Conservation (phyloP, 2,329 filamentous ascomycete species). For the Aspergillus quadricinctus region DNA sequence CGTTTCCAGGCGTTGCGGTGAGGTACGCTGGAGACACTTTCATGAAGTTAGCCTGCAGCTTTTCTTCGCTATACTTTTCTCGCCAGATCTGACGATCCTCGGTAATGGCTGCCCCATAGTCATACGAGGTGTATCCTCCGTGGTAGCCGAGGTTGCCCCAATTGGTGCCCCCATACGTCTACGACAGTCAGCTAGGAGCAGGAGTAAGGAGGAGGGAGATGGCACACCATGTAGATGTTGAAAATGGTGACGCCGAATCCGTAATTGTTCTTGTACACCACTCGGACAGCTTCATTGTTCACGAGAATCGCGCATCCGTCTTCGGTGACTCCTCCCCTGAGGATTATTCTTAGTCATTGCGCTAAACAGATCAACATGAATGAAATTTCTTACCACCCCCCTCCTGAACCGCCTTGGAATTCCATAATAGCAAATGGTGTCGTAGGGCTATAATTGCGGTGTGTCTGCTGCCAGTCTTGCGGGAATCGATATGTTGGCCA, state of each 20-base stretch:
- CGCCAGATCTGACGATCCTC: slow-evolving; percentile 65
- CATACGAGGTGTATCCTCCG: slow-evolving; percentile 60
- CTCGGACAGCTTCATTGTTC: slow-evolving; percentile 70
- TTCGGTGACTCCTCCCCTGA: neutral
- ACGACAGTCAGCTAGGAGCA: neutral
- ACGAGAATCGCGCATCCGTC: slow-evolving; percentile 59
- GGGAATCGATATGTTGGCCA: neutral
- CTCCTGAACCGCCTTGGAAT: slow-evolving; percentile 71
- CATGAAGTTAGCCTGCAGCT: slow-evolving; percentile 70
- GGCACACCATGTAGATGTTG: slow-evolving; percentile 67
- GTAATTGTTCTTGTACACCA: slow-evolving; percentile 75
- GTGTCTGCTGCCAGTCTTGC: slow-evolving; percentile 39
- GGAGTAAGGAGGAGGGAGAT: neutral
- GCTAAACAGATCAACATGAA: neutral
- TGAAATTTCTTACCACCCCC: slow-evolving; percentile 51
- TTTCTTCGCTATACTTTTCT: slow-evolving; percentile 76
- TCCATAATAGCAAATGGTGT: slow-evolving; percentile 61
- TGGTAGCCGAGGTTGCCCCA: slow-evolving; percentile 75
- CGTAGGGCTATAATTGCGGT: slow-evolving; percentile 58
- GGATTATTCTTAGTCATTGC: neutral
- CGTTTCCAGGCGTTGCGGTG: slow-evolving; percentile 52
- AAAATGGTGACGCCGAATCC: slow-evolving; percentile 63
- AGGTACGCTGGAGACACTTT: slow-evolving; percentile 68
- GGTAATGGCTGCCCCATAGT: slow-evolving; percentile 60
- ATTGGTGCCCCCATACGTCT: slow-evolving; percentile 73